These are phyloP conservation scores for Rhododendron mucronatum DNA, from an alignment of 148 eudicot genomes.

Conservation along the genomic window DNA sequence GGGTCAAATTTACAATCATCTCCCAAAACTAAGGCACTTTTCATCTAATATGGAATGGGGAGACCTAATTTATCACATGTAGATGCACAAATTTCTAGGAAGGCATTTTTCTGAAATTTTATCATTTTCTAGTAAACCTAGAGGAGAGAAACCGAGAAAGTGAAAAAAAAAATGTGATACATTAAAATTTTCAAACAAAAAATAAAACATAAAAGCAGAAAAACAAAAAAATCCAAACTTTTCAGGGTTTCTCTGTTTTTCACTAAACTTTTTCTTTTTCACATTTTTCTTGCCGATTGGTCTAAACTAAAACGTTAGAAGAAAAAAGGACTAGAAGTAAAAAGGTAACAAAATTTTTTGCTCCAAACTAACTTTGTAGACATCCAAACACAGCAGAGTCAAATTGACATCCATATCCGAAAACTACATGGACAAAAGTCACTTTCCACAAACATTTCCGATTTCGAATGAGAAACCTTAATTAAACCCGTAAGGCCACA, in stretches of 20 bases:
- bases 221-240: background rate
- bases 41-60: background rate
- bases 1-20: background rate
- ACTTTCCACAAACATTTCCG: background rate
- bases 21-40: conserved; percentile 1
- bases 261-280: background rate
- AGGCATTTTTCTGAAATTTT: background rate
- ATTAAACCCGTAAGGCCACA: background rate
- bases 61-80: background rate
- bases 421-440: background rate
- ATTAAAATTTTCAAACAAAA: background rate
- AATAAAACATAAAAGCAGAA: background rate
- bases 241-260: background rate
- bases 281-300: background rate
- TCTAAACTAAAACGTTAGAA: background rate
- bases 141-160: background rate
- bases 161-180: background rate
- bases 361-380: background rate
- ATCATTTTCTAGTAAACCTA: background rate
- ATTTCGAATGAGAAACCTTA: background rate
- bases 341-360: background rate
- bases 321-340: background rate
- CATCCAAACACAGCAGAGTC: background rate
- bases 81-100: background rate
- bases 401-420: background rate